Base-by-base conservation (phyloP, 805 yeast species). In the Grigorovia humatica region DNA sequence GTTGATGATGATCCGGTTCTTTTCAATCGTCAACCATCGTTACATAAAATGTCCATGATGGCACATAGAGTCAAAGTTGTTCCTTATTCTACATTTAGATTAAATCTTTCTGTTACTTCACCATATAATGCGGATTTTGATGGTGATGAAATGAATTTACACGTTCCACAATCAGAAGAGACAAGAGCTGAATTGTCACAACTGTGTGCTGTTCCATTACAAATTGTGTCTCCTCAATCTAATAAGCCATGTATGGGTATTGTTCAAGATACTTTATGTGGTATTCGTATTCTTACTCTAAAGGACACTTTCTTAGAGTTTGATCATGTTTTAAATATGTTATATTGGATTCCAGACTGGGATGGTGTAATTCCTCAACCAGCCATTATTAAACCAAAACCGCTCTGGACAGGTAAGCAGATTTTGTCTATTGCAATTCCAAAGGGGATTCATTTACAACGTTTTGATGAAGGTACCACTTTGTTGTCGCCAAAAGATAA, bases 241-340 rank as follows among this genome's bases (percentile, higher is more conserved):
- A 99, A 99, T 61, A 99, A 95, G 64, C 99, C 99, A 0, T 93
- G 93, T 60, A 93, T 93, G 76, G 99, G 99, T 0, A 99, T 99
- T 9, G 93, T 99, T 0, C 99, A 93, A 74, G 99, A 93, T 80
- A 93, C 93, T 74, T 93, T 93, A 61, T 90, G 97, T 6, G 99
- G 98, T 18, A 88, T 97, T 0, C 93, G 83, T 67, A 74, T 93
- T 62, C 86, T 93, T 43, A 85, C 97, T 1, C 88, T 85, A 61
- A 95, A 93, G 69, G 98, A 95, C 68, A 78, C 95, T 1, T 93
- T 93, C 68, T 91, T 80, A 64, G 96, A 87, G 57, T 87, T 83
- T 66, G 96, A 88, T 58, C 95, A 89, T 72, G 96, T 91, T 52
- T 87, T 93, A 91, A 93, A 93, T 66, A 85, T 95, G 74, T 77